Evolutionary conservation across 371 early-diverging fungal genomes (phyloP).

Genomic region (Zopfochytrium polystomum): DNA sequence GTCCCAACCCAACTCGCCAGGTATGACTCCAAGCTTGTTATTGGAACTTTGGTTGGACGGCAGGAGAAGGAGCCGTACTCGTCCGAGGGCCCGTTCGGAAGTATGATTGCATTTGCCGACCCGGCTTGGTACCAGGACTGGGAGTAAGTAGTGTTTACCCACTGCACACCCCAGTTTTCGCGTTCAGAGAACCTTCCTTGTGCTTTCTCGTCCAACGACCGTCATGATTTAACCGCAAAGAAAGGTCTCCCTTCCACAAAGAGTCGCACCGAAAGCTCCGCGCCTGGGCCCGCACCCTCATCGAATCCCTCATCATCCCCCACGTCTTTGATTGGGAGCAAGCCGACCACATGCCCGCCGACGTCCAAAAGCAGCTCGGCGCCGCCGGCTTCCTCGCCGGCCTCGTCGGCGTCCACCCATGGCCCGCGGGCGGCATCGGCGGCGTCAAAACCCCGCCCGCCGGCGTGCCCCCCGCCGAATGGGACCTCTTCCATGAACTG

Average conservation of each 20-base stretch:
- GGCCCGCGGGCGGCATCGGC: slow-evolving; percentile 31
- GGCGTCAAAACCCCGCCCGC: no score
- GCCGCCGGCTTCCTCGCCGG: slow-evolving; percentile 28
- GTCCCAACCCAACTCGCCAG: no score
- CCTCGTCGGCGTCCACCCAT: slow-evolving; percentile 1
- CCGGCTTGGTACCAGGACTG: no score
- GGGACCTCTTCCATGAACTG: slow-evolving; percentile 40
- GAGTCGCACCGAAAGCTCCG: slow-evolving; percentile 45
- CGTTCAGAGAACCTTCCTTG: no score
- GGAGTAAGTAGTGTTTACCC: no score
- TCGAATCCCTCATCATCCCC: slow-evolving; percentile 44
- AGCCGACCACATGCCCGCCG: no score
- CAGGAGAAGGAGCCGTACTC: slow-evolving; percentile 29
- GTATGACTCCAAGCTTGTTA: slow-evolving; percentile 52
- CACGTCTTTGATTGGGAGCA: slow-evolving; percentile 48
- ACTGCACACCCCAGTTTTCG: no score
- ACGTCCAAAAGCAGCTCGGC: no score
- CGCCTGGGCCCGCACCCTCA: slow-evolving; percentile 26
- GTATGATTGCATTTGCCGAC: slow-evolving; percentile 57
- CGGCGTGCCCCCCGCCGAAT: slow-evolving; percentile 28
- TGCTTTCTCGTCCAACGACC: no score
- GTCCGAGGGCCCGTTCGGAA: slow-evolving; percentile 31
- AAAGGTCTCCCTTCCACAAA: slow-evolving; percentile 36
- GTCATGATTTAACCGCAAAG: no score
- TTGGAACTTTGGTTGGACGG: slow-evolving; percentile 31